Evolutionary conservation across 805 yeast genomes (phyloP), one percentile per base, ranked within the genome.

Genomic region (Ogataea saltuana): DNA sequence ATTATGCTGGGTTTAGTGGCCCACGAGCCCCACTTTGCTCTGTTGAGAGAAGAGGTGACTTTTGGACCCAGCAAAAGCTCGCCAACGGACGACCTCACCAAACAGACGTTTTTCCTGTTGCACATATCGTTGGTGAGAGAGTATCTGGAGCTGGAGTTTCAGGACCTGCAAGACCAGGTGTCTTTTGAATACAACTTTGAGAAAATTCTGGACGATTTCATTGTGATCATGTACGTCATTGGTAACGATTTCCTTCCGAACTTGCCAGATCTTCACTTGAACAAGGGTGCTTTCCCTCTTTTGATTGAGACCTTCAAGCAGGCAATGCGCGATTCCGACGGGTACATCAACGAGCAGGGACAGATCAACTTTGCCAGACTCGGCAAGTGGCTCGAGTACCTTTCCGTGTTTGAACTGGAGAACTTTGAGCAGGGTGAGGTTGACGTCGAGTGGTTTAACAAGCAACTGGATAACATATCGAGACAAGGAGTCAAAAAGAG

Each of bases 221-320:
- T 93, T 50, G 72, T 93, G 48, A 84, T 91, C 56, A 79, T 88
- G 83, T 90, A 88, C 60, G 96, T 93, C 48, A 88, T 93, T 55
- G 99, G 99, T 57, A 93, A 93, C 61, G 99, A 93, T 75, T 93
- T 93, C 81, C 75, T 93, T 59, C 99, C 99, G 19, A 88, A 93
- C 61, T 76, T 95, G 55, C 99, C 99, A 0, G 96, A 90, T 64
- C 73, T 93, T 54, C 90, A 88, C 62, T 76, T 93, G 52, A 90
- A 89, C 61, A 93, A 90, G 55, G 98, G 97, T 54, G 99, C 98
- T 0, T 86, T 93, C 70, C 96, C 98, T n/a, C 76, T 89, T 22
- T 73, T 93, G 57, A 72, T 93, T 54, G 88, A 83, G 49, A 84
- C 97, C 12, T 93, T 93, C 69, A 93, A 90, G 63, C 81, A 80